Evolutionary conservation across 495 filamentous ascomycete species (phyloP), one percentile per base, ranked within the genome.

Genomic region (Daldinia decipiens): DNA sequence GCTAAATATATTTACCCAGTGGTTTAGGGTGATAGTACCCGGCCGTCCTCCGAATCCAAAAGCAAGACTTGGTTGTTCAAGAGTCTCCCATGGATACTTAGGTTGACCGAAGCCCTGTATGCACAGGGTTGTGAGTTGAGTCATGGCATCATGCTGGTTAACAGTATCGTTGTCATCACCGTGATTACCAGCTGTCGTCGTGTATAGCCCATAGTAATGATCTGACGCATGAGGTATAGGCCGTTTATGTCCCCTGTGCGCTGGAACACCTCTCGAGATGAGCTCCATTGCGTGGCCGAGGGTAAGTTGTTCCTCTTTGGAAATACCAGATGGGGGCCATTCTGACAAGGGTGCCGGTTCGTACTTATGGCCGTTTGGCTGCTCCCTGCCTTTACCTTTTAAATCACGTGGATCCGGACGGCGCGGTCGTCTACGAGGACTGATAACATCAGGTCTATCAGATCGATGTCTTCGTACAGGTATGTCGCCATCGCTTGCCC

Each of bases 1-100:
- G 43, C 87, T 87, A 15, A 81, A 83, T 54, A 82, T 76, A 32
- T 82, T 78, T 5, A 83, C 83, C 82, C 85, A 89, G 61, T 85
- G 81, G 69, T 87, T 90, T 45, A 90, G 76, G 5, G 88, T 90
- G 39, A 87, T 81, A 11, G 88, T 90, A 19, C 88, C 89, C 3
- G 88, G 83, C 19, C 82, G 81, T 26, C 72, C 74, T 26, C 89
- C 89, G 75, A 83, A 86, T 76, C 83, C 87, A 67, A 87, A 88
- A 4, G 86, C 80, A 73, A 86, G 84, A 70, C 87, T 89, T 6
- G 88, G 88, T 68, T 91, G 88, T 75, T 91, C 89, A 13, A 91
- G 75, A 4, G 88, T 86, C 60, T 89, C 85, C 89, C 88, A 91
- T 2, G 88, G 87, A 67, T 85, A 79, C 0, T 65, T 79, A 75